Conservation (phyloP, 2,329 filamentous ascomycete genomes). For the Gaeumannomyces sp. region DNA sequence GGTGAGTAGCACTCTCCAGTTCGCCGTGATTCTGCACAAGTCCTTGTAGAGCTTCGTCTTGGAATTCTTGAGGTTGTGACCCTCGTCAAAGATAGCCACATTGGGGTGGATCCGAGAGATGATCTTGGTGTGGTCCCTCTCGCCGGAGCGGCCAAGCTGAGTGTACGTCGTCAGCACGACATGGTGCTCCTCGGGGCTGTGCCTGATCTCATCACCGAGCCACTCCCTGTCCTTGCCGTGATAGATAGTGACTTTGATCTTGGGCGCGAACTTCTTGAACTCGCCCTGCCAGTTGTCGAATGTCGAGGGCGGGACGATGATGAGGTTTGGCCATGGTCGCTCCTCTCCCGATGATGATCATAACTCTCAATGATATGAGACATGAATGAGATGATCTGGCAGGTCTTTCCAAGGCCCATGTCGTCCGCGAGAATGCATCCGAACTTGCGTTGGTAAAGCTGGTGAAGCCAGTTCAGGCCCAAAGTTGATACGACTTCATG, state of each 20-base stretch:
- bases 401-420: slow-evolving; percentile 96
- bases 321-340: slow-evolving; percentile 64
- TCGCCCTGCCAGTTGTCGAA: slow-evolving; percentile 94
- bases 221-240: slow-evolving; percentile 59
- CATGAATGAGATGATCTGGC: slow-evolving; percentile 89
- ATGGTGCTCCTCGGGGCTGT: slow-evolving; percentile 58
- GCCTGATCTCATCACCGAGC: slow-evolving; percentile 60
- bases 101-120: slow-evolving; percentile 44
- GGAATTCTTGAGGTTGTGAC: slow-evolving; percentile 86
- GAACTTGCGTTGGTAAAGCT: slow-evolving; percentile 72
- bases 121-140: slow-evolving; percentile 40
- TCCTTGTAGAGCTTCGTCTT: slow-evolving; percentile 75
- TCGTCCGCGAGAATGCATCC: slow-evolving; percentile 94
- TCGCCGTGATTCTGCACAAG: slow-evolving; percentile 67
- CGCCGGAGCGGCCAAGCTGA: slow-evolving; percentile 42
- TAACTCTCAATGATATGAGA: slow-evolving; percentile 71
- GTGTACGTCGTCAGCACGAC: slow-evolving; percentile 56
- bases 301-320: slow-evolving; percentile 89
- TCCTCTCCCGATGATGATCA: slow-evolving; percentile 20
- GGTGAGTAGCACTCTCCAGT: slow-evolving; percentile 81
- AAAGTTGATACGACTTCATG: slow-evolving; percentile 90
- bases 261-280: slow-evolving; percentile 79
- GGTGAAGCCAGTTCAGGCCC: slow-evolving; percentile 87
- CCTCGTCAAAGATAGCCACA: slow-evolving; percentile 80
- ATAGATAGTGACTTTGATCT: slow-evolving; percentile 66